Evolutionary conservation across 2,329 filamentous ascomycete genomes (phyloP).

Genomic region (Dothideomycetes sp.): DNA sequence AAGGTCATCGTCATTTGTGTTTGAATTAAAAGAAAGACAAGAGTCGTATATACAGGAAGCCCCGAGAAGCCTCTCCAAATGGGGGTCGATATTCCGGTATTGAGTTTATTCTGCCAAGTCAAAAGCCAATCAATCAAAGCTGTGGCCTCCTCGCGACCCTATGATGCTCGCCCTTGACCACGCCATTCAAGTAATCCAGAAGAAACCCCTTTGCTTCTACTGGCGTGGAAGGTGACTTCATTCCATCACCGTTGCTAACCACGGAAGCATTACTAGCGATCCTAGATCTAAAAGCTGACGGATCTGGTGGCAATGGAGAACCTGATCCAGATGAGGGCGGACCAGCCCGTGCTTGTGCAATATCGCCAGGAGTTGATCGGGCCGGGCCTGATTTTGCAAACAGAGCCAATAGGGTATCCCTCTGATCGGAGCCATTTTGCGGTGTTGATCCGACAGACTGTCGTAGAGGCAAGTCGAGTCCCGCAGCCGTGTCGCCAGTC

Average conservation of each 20-base stretch:
- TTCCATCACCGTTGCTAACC: constrained; percentile 11
- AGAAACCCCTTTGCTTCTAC: constrained; percentile 23
- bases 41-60: too few species aligned
- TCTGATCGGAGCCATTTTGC: constrained; percentile 4
- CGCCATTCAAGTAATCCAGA: constrained; percentile 23
- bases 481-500: constrained; percentile 7
- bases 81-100: too few species aligned
- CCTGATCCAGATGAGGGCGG: constrained; percentile 4
- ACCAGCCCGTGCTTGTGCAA: constrained; percentile 1
- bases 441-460: constrained; percentile 1
- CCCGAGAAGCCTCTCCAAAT: too few species aligned
- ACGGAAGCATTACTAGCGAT: constrained; percentile 15
- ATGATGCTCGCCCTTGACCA: constrained; percentile 15
- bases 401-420: constrained; percentile 10
- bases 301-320: constrained; percentile 1
- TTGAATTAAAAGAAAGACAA: too few species aligned
- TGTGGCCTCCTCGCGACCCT: constrained; percentile 4
- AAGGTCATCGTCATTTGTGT: too few species aligned
- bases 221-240: constrained; percentile 14
- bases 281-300: constrained; percentile 10
- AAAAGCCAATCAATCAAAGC: too few species aligned
- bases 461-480: background rate
- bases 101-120: too few species aligned
- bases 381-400: constrained; percentile 5
- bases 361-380: constrained; percentile 5